Base-by-base conservation (phyloP, 2,329 filamentous ascomycete species). In the Sclerotinia sclerotiorum region DNA sequence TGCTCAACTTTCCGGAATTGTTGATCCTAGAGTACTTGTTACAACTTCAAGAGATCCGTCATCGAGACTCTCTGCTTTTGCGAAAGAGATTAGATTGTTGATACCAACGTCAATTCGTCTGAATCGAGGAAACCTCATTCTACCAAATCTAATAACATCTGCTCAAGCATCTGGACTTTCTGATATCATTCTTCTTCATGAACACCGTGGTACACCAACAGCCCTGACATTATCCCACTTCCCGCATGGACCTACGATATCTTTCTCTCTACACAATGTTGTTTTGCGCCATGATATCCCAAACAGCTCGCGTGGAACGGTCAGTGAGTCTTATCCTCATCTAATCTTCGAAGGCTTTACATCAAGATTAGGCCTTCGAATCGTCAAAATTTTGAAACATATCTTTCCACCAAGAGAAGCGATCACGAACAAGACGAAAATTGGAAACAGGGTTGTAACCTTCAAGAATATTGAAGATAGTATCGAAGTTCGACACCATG, bases 311-410 rank as follows among this genome's bases (percentile, higher is more conserved):
- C 87, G 91, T 69, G 95, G 95, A 60, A 97, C 93, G 1, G 93
- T 97, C 60, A 92, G 88, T 70, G 95, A 99, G 80, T 90, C 88
- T 49, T 99, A 97, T 75, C 95, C 95, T 0, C 94, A 98, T 76
- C 83, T 99, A 3, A 92, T 99, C 71, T 98, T 99, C 75, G 95
- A 99, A 76, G 93, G 93, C 2, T 98, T 99, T 80, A 90, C 85
- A 6, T 93, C 91, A 7, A 86, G 86, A 46, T 82, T 98, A 7
- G 95, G 95, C 67, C 85, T 89, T 75, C 87, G 95, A 24, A 88
- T 97, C 21, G 91, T 93, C 64, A 94, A 96, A 78, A 91, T 98
- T 19, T 80, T 99, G 54, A 97, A 98, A 79, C 94, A 99, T 74
- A 82, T 97, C 2, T 99, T 97, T 76, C 95, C 95, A 7, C 95